phyloP scores from a whole-genome alignment of 352 stramenopile species.

The Phytopythium aichiense region DNA sequence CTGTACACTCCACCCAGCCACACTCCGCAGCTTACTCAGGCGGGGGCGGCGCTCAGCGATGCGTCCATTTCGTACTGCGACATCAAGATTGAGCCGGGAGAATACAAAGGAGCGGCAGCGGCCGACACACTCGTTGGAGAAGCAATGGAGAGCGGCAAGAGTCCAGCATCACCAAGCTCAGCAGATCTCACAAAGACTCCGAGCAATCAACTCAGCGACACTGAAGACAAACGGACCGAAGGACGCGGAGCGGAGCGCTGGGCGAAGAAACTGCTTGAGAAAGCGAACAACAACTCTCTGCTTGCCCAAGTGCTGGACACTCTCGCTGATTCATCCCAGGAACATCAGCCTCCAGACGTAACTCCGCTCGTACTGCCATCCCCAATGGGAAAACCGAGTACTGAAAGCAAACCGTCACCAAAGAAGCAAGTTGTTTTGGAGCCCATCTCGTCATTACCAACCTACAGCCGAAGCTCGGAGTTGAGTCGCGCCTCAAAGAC shows the following conservation, averaged over 20 bases:
- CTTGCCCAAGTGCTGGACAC: constrained; percentile 59
- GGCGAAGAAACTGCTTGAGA: constrained; percentile 53
- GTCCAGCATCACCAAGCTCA: constrained; percentile 14
- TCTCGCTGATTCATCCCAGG: constrained; percentile 26
- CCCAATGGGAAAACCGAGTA: neutral
- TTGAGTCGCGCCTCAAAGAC: constrained; percentile 84
- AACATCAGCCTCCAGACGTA: constrained; percentile 7
- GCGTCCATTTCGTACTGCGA: constrained; percentile 72
- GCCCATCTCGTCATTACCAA: neutral
- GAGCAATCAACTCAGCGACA: constrained; percentile 16
- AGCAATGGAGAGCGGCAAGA: constrained; percentile 3
- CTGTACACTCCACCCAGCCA: constrained; percentile 64
- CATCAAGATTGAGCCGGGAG: constrained; percentile 37
- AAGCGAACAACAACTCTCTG: constrained; percentile 48
- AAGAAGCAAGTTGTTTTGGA: constrained; percentile 6
- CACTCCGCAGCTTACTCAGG: constrained; percentile 17
- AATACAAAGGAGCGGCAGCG: constrained; percentile 6
- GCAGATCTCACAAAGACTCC: neutral
- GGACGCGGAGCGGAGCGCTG: constrained; percentile 41
- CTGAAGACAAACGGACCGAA: constrained; percentile 1
- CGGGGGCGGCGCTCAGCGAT: constrained; percentile 21
- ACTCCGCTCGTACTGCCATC: constrained; percentile 3
- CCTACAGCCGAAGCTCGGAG: constrained; percentile 27
- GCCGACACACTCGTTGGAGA: neutral
- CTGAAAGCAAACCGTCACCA: neutral